Conservation (phyloP, 1,139 yeast species). For the Geotrichum reessii region DNA sequence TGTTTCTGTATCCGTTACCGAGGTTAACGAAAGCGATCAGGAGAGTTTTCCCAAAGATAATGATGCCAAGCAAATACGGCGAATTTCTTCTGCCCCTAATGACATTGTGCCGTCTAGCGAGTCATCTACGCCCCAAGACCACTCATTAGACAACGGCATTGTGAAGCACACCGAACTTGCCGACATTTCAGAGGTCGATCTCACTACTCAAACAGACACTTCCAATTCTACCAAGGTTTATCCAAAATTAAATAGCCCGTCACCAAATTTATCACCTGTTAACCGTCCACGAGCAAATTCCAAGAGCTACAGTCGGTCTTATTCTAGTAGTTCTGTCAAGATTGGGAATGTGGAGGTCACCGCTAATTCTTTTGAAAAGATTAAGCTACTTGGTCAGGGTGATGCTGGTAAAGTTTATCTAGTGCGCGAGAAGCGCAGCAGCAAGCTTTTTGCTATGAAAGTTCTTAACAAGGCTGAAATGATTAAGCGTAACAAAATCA, state of each 20-base stretch:
- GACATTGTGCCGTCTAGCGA: neutral
- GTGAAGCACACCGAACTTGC: neutral
- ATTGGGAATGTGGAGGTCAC: no score
- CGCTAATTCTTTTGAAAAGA: no score
- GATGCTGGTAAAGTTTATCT: conserved; percentile 85
- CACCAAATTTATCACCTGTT: neutral
- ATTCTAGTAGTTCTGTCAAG: no score
- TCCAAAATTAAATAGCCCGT: neutral
- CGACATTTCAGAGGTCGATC: conserved; percentile 8
- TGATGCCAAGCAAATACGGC: neutral
- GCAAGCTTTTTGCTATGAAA: conserved; percentile 85
- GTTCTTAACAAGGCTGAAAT: conserved; percentile 85
- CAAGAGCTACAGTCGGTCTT: no score
- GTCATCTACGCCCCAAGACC: conserved; percentile 26
- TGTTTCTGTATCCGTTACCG: neutral
- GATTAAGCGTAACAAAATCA: conserved; percentile 91
- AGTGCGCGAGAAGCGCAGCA: conserved; percentile 73
- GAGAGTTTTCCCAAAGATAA: neutral
- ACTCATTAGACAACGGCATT: neutral
- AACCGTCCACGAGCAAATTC: neutral
- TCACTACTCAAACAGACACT: conserved; percentile 1
- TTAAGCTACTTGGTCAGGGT: conserved; percentile 57
- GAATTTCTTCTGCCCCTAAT: neutral
- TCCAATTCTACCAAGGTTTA: neutral
- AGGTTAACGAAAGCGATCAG: neutral